A percentile compares a stretch with the other conserved stretches of the same genome.
phyloP scores from a whole-genome alignment of 75 land plant genomes.

The Picea sitchensis region DNA sequence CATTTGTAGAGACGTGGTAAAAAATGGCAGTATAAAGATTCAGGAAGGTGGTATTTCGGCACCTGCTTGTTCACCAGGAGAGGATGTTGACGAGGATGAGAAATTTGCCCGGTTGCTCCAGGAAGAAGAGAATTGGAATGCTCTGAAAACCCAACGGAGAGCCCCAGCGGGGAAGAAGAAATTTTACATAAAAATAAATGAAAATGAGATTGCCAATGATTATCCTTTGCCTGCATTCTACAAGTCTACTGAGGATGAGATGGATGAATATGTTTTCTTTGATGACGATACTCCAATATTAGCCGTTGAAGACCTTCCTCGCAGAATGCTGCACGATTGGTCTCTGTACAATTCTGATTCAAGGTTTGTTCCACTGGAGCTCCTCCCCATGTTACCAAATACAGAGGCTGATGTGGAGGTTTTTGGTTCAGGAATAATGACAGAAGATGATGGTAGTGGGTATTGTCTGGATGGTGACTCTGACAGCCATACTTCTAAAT shows the following conservation, averaged over 20 bases:
- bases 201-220: slow-evolving; percentile 89
- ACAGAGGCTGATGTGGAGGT: slow-evolving; percentile 75
- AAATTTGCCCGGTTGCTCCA: slow-evolving; percentile 81
- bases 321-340: slow-evolving; percentile 83
- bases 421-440: slow-evolving; percentile 90
- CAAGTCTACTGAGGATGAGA: slow-evolving; percentile 60
- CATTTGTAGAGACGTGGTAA: neutral
- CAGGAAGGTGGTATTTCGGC: neutral
- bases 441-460: slow-evolving; percentile 86
- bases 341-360: slow-evolving; percentile 91
- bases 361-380: slow-evolving; percentile 80
- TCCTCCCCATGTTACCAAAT: slow-evolving; percentile 84
- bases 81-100: slow-evolving; percentile 59
- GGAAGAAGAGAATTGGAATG: slow-evolving; percentile 74
- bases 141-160: slow-evolving; percentile 29
- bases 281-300: slow-evolving; percentile 40
- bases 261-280: slow-evolving; percentile 77
- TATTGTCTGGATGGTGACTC: slow-evolving; percentile 47
- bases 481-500: slow-evolving; percentile 11
- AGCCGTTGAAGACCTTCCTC: slow-evolving; percentile 57
- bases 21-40: slow-evolving; percentile 7
- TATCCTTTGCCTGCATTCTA: slow-evolving; percentile 89
- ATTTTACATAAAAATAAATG: slow-evolving; percentile 87
- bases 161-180: slow-evolving; percentile 24
- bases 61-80: slow-evolving; percentile 2